These are phyloP conservation scores for Bimuria novae-zelandiae DNA, from an alignment of 2,329 filamentous ascomycete genomes.

Conservation along the genomic window DNA sequence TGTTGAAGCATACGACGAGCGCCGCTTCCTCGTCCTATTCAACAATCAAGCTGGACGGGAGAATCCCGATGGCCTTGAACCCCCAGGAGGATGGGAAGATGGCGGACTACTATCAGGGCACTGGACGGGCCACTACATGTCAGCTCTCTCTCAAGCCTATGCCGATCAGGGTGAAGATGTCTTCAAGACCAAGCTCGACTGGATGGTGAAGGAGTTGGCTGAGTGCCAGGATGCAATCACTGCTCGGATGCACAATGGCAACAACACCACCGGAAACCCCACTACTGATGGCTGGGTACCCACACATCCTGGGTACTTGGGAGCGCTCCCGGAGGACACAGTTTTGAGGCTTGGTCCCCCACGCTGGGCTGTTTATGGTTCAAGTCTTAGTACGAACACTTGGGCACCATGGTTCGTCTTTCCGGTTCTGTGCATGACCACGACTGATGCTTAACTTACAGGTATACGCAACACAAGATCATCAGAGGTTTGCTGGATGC, in stretches of 20 bases:
- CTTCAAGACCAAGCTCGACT: conserved; percentile 19
- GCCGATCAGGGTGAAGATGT: conserved; percentile 13
- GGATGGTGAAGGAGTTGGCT: conserved; percentile 20
- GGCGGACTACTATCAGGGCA: conserved; percentile 19
- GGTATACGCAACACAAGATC: conserved; percentile 23
- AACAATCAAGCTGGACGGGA: conserved; percentile 21
- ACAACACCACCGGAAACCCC: neutral
- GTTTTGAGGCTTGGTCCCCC: conserved; percentile 19
- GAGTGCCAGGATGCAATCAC: conserved; percentile 17
- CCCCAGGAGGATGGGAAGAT: conserved; percentile 20
- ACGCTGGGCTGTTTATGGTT: conserved; percentile 18
- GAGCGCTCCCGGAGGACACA: conserved; percentile 20
- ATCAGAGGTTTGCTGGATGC: conserved; percentile 19
- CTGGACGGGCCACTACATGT: conserved; percentile 20
- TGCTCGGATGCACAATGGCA: neutral
- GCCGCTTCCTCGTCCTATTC: conserved; percentile 20
- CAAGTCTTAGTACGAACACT: conserved; percentile 15
- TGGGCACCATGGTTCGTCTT: conserved; percentile 17
- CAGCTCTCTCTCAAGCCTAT: conserved; percentile 20
- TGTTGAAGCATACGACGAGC: conserved; percentile 17
- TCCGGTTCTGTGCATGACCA: neutral
- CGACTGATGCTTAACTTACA: neutral
- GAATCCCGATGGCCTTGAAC: conserved; percentile 14
- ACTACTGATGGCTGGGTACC: neutral
- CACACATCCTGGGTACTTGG: conserved; percentile 19